Conservation (phyloP, 352 stramenopile genomes). For the Phytophthora rubi region DNA sequence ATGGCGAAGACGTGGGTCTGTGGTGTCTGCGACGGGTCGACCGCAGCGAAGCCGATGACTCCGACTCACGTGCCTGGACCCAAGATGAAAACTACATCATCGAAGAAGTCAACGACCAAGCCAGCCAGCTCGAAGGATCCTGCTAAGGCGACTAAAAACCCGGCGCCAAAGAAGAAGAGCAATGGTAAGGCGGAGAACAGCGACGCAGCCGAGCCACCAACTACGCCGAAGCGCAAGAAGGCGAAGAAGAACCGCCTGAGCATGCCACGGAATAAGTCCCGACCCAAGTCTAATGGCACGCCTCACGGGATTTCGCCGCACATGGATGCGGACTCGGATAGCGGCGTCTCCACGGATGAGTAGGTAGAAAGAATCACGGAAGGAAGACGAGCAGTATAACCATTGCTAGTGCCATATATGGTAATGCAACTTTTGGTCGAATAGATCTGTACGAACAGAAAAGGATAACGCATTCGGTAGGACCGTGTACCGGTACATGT, state of each 20-base stretch:
- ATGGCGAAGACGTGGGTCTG: conserved; percentile 59
- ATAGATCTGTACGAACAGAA: not conserved
- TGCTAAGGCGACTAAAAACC: conserved; percentile 13
- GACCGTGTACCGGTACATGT: too few relatives aligned
- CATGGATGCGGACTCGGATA: conserved; percentile 48
- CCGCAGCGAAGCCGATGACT: conserved; percentile 21
- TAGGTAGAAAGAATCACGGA: conserved; percentile 13
- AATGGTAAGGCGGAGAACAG: conserved; percentile 22
- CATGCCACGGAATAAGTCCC: conserved; percentile 40
- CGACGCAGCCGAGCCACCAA: conserved; percentile 3
- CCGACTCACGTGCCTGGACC: conserved; percentile 15
- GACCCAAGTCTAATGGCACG: conserved; percentile 25
- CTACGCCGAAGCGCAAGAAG: conserved; percentile 36
- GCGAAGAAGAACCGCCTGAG: conserved; percentile 36
- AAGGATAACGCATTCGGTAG: not conserved
- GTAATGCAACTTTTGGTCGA: conserved; percentile 14
- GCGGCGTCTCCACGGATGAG: conserved; percentile 42
- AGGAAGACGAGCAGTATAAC: not conserved
- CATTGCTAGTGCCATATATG: conserved; percentile 11
- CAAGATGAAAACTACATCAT: conserved; percentile 17
- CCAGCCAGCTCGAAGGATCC: conserved; percentile 23
- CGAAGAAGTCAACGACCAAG: conserved; percentile 26
- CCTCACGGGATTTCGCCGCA: conserved; percentile 46
- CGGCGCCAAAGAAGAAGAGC: conserved; percentile 19
- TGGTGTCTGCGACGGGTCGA: conserved; percentile 35